Conservation (phyloP, 2,329 filamentous ascomycete genomes). For the Calonectria crousiana region DNA sequence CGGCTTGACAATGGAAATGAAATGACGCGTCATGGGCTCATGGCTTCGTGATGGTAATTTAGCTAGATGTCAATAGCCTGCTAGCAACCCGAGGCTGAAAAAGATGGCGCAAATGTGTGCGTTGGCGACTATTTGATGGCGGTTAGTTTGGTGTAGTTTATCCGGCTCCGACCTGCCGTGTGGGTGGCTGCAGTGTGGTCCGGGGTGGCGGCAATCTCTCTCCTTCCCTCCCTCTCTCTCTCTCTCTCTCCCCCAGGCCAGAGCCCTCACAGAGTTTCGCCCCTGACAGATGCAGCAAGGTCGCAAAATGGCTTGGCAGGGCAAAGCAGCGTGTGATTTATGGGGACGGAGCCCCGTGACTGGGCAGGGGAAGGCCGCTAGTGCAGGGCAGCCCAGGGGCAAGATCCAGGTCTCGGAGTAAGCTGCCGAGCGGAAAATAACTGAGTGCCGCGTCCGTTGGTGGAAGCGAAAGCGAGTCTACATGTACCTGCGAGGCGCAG, state of each 20-base stretch:
- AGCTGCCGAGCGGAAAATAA: background rate
- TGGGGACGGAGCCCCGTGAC: background rate
- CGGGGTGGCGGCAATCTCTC: background rate
- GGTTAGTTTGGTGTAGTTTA: background rate
- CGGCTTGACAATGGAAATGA: background rate
- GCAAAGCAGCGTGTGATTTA: background rate
- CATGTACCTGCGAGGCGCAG: background rate
- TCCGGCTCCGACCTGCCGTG: background rate
- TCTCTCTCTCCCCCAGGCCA: no score
- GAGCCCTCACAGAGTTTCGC: background rate
- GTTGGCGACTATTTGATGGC: background rate
- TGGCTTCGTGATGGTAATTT: background rate
- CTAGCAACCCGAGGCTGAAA: background rate
- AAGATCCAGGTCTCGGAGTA: background rate
- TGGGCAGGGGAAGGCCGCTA: background rate
- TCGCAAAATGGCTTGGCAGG: background rate
- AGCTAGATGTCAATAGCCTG: background rate
- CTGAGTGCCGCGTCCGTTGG: background rate
- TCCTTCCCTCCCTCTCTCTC: no score
- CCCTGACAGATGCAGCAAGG: constrained; percentile 8
- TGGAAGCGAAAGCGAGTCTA: background rate
- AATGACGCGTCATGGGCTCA: background rate
- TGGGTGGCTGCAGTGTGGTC: background rate
- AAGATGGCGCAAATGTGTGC: background rate
- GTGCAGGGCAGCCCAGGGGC: background rate